Conservation (phyloP, 192 early-diverging fungal genomes). For the Coemansia guatemalensis region DNA sequence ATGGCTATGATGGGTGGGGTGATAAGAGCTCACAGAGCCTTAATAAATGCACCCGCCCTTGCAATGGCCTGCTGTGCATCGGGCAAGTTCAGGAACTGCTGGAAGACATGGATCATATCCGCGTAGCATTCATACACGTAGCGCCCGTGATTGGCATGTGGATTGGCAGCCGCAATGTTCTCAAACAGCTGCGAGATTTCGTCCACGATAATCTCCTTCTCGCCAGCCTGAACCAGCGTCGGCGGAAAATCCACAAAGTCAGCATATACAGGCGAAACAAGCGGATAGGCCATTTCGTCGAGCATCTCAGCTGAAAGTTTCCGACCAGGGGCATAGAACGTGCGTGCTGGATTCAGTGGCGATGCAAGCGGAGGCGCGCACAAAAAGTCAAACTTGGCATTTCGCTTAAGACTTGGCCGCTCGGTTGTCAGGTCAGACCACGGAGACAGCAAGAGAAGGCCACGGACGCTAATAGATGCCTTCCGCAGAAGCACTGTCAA, state of each 20-base stretch:
- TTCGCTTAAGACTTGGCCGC: constrained; percentile 20
- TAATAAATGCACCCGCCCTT: constrained; percentile 35
- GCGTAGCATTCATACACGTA: constrained; percentile 39
- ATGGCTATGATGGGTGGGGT: too few species aligned
- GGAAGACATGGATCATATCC: constrained; percentile 50
- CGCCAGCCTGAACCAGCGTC: constrained; percentile 41
- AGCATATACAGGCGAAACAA: constrained; percentile 46
- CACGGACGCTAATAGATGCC: constrained; percentile 52
- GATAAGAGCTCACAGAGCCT: constrained; percentile 55
- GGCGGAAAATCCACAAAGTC: constrained; percentile 42
- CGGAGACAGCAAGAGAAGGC: constrained; percentile 59
- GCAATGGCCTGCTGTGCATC: constrained; percentile 20
- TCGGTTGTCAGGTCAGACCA: constrained; percentile 26
- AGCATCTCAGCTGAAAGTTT: constrained; percentile 21
- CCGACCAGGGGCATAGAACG: constrained; percentile 43
- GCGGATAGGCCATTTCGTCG: constrained; percentile 29
- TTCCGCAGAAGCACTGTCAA: constrained; percentile 64
- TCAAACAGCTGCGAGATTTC: constrained; percentile 37
- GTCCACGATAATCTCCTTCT: constrained; percentile 37
- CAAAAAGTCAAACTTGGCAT: constrained; percentile 35
- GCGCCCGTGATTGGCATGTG: not conserved
- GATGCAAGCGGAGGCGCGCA: constrained; percentile 13
- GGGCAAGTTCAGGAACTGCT: constrained; percentile 33
- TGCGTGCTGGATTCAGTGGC: constrained; percentile 23
- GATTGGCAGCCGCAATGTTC: constrained; percentile 34